Conservation (phyloP, 805 yeast genomes). For the Kuraishia floccosa region DNA sequence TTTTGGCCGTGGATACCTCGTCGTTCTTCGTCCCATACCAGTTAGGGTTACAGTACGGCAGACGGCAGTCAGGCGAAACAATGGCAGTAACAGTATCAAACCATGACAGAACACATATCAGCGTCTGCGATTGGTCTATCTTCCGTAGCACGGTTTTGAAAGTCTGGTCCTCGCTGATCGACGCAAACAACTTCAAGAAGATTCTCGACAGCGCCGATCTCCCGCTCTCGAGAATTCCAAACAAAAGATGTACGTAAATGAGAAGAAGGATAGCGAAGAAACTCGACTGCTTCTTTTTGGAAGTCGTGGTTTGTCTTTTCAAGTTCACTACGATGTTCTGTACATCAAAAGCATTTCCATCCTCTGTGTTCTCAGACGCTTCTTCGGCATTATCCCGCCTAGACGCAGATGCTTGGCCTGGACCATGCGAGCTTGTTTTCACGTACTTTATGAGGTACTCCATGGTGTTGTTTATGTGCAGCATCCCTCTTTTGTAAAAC, state of each 20-base stretch:
- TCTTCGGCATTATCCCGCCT: slow-evolving; percentile 5
- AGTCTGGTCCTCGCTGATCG: slow-evolving; percentile 34
- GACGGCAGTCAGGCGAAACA: slow-evolving; percentile 43
- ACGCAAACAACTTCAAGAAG: slow-evolving; percentile 36
- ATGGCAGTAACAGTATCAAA: slow-evolving; percentile 46
- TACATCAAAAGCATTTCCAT: slow-evolving; percentile 12
- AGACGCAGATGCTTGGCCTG: slow-evolving; percentile 4
- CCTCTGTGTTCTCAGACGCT: slow-evolving; percentile 7
- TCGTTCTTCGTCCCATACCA: slow-evolving; percentile 39
- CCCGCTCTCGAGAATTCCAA: slow-evolving; percentile 43
- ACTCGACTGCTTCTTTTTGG: slow-evolving; percentile 23
- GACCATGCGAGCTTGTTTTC: slow-evolving; percentile 7
- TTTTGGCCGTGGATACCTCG: slow-evolving; percentile 32
- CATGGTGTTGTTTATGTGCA: slow-evolving; percentile 46
- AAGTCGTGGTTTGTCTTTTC: slow-evolving; percentile 20
- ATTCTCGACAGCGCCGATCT: slow-evolving; percentile 37
- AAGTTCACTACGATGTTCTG: slow-evolving; percentile 22
- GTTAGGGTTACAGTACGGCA: slow-evolving; percentile 38
- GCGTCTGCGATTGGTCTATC: slow-evolving; percentile 36
- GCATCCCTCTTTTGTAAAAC: slow-evolving; percentile 38
- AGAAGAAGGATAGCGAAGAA: slow-evolving; percentile 37
- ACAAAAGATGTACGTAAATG: slow-evolving; percentile 41
- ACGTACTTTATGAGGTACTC: slow-evolving; percentile 37
- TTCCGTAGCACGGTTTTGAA: slow-evolving; percentile 27
- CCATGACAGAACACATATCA: slow-evolving; percentile 45